These are phyloP conservation scores for Epithele typhae DNA, from an alignment of 768 basidiomycete genomes.

Conservation along the genomic window DNA sequence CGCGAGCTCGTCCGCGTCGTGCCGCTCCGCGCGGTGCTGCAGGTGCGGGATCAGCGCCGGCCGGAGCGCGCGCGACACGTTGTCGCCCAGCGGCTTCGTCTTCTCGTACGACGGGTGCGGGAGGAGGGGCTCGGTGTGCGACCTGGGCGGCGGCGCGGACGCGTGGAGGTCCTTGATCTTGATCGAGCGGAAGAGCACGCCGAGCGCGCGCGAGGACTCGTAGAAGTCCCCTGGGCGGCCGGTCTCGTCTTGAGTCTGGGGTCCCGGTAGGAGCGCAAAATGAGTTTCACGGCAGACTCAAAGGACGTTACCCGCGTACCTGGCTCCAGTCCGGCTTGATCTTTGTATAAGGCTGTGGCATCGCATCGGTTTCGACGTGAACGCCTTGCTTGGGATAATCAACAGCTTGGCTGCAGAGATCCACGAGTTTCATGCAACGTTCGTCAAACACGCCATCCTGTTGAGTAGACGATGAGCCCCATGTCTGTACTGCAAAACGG, in stretches of 20 bases:
- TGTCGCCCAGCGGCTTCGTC: constrained; percentile 22
- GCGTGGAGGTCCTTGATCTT: constrained; percentile 23
- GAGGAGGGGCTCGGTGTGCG: constrained; percentile 4
- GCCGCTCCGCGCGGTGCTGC: not conserved
- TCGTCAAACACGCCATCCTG: constrained; percentile 59
- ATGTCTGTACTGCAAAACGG: too few relatives aligned
- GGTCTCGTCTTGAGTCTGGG: constrained; percentile 21
- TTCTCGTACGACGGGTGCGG: too few relatives aligned
- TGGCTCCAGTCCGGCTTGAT: constrained; percentile 80
- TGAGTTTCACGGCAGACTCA: too few relatives aligned
- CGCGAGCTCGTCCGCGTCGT: constrained; percentile 9
- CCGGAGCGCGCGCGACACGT: constrained; percentile 15
- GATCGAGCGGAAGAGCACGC: constrained; percentile 63
- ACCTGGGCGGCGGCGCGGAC: constrained; percentile 2
- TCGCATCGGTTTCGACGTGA: constrained; percentile 43
- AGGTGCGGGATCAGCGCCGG: constrained; percentile 13
- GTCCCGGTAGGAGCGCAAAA: too few relatives aligned
- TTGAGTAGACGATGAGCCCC: too few relatives aligned
- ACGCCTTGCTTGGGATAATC: constrained; percentile 79
- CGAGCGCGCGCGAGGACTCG: constrained; percentile 64
- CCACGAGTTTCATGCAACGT: constrained; percentile 53
- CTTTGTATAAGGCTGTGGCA: constrained; percentile 55
- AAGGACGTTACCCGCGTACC: not conserved
- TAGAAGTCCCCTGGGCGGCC: constrained; percentile 63
- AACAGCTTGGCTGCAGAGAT: constrained; percentile 61